Percentiles rank a stretch among this genome's conserved stretches.
Conservation (phyloP, 2,329 filamentous ascomycete species). For the Xylariaceae sp. region DNA sequence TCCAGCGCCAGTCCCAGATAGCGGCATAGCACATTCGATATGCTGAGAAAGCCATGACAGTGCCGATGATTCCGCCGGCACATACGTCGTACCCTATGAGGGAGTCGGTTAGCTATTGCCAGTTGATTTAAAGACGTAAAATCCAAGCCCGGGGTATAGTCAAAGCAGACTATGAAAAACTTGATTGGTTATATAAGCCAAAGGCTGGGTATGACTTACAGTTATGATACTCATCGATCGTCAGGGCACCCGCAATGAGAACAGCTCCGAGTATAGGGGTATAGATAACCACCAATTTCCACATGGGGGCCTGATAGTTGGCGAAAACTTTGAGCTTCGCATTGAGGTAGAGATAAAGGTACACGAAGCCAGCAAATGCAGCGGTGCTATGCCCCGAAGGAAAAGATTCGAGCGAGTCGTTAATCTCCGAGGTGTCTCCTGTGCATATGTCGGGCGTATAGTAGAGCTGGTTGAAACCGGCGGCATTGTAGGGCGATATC, state of each 20-base stretch:
- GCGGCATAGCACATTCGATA: slow-evolving; percentile 66
- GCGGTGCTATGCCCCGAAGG: slow-evolving; percentile 71
- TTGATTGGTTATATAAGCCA: no score
- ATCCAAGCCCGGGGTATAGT: no score
- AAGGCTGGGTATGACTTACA: slow-evolving; percentile 36
- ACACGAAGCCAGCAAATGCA: slow-evolving; percentile 68
- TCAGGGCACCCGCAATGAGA: slow-evolving; percentile 65
- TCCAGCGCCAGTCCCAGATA: slow-evolving; percentile 64
- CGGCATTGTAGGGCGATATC: slow-evolving; percentile 42
- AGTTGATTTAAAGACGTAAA: background rate
- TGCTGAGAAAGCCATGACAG: slow-evolving; percentile 58
- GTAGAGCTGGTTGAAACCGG: slow-evolving; percentile 58
- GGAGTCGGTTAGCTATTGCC: background rate
- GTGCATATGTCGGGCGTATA: slow-evolving; percentile 68
- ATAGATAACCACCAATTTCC: slow-evolving; percentile 65
- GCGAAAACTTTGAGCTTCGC: slow-evolving; percentile 72
- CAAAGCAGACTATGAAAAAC: no score
- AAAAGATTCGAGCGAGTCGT: slow-evolving; percentile 67
- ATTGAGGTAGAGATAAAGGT: slow-evolving; percentile 69
- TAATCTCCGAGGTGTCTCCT: slow-evolving; percentile 58
- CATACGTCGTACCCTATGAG: slow-evolving; percentile 58
- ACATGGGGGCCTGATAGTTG: slow-evolving; percentile 69
- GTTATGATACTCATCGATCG: slow-evolving; percentile 71
- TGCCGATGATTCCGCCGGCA: slow-evolving; percentile 62
- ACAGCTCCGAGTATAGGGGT: slow-evolving; percentile 63